Evolutionary conservation across 257 asterid species (phyloP), one percentile per base, ranked within the genome.

Genomic region (Salvia rosmarinus): DNA sequence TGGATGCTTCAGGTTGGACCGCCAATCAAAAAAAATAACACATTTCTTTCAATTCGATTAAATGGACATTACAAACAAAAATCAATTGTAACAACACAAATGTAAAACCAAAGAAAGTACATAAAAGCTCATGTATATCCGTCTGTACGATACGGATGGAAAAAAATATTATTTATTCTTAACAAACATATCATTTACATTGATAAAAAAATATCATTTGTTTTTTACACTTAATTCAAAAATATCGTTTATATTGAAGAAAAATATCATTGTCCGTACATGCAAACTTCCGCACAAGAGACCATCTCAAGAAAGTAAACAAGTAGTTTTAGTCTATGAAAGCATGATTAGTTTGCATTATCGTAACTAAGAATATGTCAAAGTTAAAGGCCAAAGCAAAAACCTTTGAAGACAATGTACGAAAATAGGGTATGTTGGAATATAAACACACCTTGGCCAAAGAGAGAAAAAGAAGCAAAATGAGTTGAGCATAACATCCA

Each of bases 381-480:
- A 20, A 47, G 56, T 11, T 13, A 6, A 49, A 72, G 46, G 30
- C 46, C 11, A 62, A 21, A 34, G 43, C 43, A 51, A 64, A 64
- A 39, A 37, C 23, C 57, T 72, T 62, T 25, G 55, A 62, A 49
- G 21, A 52, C 20, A 30, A 17, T 5, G 49, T 12, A 34, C 11
- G 19, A 4, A 61, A 37, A 35, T 44, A 4, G 10, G 50, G 10
- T 23, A 16, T 23, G 19, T 54, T 54, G 32, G 68, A 34, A 23
- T 16, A 34, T 25, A 25, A 23, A 58, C 12, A 28, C 59, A 30
- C 61, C 51, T 54, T 43, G 14, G 43, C 67, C 42, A 54, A 65
- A 51, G 44, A 51, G 46, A 64, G n/a, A 39, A 17, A 51, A n/a
- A 9, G 16, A 14, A n/a, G 35, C 35, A 30, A 30, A 70, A 70